Evolutionary conservation across 345 rosid genomes (phyloP).

Genomic region (Excoecaria cochinchinensis): DNA sequence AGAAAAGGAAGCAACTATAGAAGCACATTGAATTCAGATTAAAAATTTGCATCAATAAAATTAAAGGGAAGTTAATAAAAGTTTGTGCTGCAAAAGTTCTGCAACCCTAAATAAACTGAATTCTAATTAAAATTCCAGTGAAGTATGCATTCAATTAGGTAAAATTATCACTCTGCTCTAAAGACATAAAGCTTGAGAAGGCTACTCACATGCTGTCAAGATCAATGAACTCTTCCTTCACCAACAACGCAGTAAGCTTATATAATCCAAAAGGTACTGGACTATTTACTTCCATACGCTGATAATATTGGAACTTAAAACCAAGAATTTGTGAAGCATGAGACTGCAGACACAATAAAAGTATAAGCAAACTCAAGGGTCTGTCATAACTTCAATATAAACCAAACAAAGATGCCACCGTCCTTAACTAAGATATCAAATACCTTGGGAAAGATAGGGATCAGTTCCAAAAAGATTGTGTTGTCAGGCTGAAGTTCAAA

Average conservation of each 20-base stretch:
- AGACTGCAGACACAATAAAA: conserved; percentile 60
- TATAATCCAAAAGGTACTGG: conserved; percentile 87
- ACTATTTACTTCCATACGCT: conserved; percentile 73
- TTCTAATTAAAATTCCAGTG: background rate
- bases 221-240: conserved; percentile 85
- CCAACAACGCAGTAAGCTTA: conserved; percentile 88
- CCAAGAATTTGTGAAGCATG: conserved; percentile 99
- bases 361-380: conserved; percentile 17
- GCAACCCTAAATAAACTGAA: background rate
- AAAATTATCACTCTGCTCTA: background rate
- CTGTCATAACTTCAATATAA: conserved; percentile 4
- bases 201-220: conserved; percentile 89
- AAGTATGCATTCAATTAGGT: background rate
- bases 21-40: too few species aligned
- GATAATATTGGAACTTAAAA: conserved; percentile 95
- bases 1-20: background rate
- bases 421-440: conserved; percentile 12
- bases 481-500: conserved; percentile 85
- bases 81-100: background rate
- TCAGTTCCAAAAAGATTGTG: conserved; percentile 65
- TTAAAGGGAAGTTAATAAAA: background rate
- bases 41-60: background rate
- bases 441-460: conserved; percentile 98
- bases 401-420: conserved; percentile 6
- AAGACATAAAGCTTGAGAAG: background rate